A percentile compares a stretch with the other conserved stretches of the same genome.
Conservation (phyloP, 495 filamentous ascomycete species). For the Talaromyces liani region DNA sequence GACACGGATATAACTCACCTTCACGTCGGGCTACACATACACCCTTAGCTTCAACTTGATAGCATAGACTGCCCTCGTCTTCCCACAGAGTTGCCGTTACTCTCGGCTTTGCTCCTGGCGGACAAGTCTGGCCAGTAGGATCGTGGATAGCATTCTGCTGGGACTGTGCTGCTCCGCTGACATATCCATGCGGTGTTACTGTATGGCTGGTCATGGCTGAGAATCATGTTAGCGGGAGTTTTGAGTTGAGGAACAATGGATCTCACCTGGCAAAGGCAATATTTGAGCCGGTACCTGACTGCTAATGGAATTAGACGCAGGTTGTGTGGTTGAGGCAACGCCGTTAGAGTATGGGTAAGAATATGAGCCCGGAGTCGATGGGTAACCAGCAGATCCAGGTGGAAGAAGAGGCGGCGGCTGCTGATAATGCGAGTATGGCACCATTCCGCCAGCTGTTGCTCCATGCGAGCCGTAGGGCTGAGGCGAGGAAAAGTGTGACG, state of each 20-base stretch:
- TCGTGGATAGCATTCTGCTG: conserved; percentile 61
- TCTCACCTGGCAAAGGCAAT: conserved; percentile 60
- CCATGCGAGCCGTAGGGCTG: conserved; percentile 75
- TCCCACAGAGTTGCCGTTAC: conserved; percentile 98
- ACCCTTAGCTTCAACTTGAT: conserved; percentile 94
- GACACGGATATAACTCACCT: conserved; percentile 47
- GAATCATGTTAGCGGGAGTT: not conserved
- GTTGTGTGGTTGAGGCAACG: conserved; percentile 59
- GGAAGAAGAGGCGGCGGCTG: conserved; percentile 77
- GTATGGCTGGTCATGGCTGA: conserved; percentile 37
- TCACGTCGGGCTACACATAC: conserved; percentile 93
- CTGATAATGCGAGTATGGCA: conserved; percentile 62
- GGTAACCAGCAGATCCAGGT: conserved; percentile 65
- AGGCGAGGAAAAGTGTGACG: conserved; percentile 71
- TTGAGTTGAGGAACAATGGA: conserved; percentile 9
- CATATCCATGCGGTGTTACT: conserved; percentile 38
- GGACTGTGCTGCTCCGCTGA: conserved; percentile 38
- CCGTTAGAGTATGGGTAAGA: conserved; percentile 67
- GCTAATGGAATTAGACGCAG: conserved; percentile 62
- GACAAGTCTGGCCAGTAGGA: conserved; percentile 83
- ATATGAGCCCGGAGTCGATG: conserved; percentile 54
- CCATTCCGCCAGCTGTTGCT: conserved; percentile 66
- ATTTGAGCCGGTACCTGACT: conserved; percentile 46
- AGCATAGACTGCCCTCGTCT: conserved; percentile 95
- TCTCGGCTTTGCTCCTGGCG: conserved; percentile 95